phyloP scores from a whole-genome alignment of 2,329 filamentous ascomycete genomes.

The Sporothrix mexicana region DNA sequence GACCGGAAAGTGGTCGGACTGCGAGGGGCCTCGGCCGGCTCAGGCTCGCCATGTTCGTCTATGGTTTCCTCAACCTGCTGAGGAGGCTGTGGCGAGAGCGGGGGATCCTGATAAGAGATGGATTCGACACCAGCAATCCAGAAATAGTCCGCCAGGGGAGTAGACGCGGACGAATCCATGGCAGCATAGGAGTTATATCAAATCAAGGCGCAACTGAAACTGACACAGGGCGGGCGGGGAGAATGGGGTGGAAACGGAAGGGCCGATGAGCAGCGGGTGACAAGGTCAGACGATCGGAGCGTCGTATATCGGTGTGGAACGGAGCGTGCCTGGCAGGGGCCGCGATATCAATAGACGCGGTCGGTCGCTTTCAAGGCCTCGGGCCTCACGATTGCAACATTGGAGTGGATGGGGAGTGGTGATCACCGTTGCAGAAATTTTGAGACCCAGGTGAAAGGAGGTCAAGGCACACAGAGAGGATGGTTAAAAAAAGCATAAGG shows the following conservation, averaged over 20 bases:
- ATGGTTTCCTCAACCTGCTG: constrained; percentile 63
- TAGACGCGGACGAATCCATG: constrained; percentile 64
- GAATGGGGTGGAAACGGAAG: not conserved
- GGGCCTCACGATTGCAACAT: constrained; percentile 33
- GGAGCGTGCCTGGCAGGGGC: not conserved
- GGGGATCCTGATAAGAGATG: constrained; percentile 66
- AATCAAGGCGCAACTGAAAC: not conserved
- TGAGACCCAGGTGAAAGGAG: not conserved
- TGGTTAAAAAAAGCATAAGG: not conserved
- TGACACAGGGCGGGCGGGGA: not conserved
- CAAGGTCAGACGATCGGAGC: too few species aligned
- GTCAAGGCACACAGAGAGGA: constrained; percentile 2
- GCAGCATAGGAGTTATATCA: constrained; percentile 42
- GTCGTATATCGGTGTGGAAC: not conserved
- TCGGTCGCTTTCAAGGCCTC: constrained; percentile 27
- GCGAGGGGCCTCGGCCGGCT: constrained; percentile 48
- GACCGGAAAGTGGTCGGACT: constrained; percentile 37
- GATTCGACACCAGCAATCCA: constrained; percentile 76
- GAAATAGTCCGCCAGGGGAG: constrained; percentile 75
- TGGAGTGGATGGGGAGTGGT: constrained; percentile 19
- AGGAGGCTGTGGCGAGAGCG: constrained; percentile 44
- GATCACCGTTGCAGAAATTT: constrained; percentile 26
- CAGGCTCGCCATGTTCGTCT: constrained; percentile 65
- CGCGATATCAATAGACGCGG: constrained; percentile 15
- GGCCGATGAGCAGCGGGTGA: too few species aligned